Conservation (phyloP, 257 asterid genomes). For the Orobanche coerulescens region DNA sequence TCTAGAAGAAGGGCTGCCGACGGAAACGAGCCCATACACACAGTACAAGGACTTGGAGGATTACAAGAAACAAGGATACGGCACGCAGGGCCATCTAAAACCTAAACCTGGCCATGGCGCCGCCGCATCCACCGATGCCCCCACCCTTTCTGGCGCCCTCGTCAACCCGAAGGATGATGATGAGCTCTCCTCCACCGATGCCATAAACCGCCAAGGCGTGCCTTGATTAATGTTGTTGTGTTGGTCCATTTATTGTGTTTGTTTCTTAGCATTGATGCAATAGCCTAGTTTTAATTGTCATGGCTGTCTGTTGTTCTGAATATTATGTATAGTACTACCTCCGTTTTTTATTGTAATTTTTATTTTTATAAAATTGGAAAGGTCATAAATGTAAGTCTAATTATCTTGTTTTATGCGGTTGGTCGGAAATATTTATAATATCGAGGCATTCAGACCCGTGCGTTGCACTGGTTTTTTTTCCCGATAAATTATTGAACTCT, state of each 20-base stretch:
- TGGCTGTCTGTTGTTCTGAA: too few relatives aligned
- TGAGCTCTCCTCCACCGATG: slow-evolving; percentile 34
- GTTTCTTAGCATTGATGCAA: too few relatives aligned
- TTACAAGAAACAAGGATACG: slow-evolving; percentile 73
- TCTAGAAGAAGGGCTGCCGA: slow-evolving; percentile 59
- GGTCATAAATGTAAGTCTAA: too few relatives aligned
- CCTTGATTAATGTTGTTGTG: slow-evolving; percentile 4
- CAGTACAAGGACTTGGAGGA: slow-evolving; percentile 82
- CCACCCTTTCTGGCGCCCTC: slow-evolving; percentile 37
- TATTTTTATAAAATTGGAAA: too few relatives aligned
- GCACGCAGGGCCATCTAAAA: slow-evolving; percentile 67
- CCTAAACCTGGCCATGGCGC: slow-evolving; percentile 85
- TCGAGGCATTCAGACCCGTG: too few relatives aligned
- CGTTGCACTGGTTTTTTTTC: too few relatives aligned
- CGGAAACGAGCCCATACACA: slow-evolving; percentile 72
- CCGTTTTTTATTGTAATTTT: too few relatives aligned
- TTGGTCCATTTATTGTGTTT: not conserved
- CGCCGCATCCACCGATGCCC: slow-evolving; percentile 84
- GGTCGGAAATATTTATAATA: too few relatives aligned
- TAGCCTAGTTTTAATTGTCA: too few relatives aligned
- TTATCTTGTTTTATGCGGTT: too few relatives aligned
- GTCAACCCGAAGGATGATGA: slow-evolving; percentile 19
- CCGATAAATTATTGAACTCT: too few relatives aligned
- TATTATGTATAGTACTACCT: too few relatives aligned
- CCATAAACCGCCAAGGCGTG: slow-evolving; percentile 30